Percentiles rank a stretch among this genome's conserved stretches.
Conservation (phyloP, 1,284 basidiomycete species). For the Ganoderma sp. region DNA sequence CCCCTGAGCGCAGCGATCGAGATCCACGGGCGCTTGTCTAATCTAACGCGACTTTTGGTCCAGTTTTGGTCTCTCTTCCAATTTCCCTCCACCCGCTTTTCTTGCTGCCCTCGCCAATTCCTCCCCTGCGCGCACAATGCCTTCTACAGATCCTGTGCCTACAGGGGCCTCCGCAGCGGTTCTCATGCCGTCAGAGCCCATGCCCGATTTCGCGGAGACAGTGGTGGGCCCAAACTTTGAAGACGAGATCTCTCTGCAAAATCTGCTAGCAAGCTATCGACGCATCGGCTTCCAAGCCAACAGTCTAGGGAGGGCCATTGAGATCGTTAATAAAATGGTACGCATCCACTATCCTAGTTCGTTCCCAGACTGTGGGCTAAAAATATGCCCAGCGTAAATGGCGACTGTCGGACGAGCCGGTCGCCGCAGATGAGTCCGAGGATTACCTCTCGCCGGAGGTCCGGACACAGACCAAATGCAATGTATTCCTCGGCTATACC, state of each 20-base stretch:
- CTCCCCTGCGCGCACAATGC: constrained; percentile 23
- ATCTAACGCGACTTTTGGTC: neutral
- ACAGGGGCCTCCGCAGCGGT: constrained; percentile 71
- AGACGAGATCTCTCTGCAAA: constrained; percentile 66
- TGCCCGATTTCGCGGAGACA: constrained; percentile 74
- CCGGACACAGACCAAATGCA: constrained; percentile 76
- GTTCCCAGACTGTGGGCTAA: constrained; percentile 15
- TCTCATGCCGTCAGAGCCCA: constrained; percentile 77
- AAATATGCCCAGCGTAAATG: constrained; percentile 65
- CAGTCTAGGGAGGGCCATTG: constrained; percentile 87
- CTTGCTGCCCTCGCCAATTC: constrained; percentile 1
- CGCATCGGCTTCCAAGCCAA: constrained; percentile 97
- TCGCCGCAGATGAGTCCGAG: constrained; percentile 70
- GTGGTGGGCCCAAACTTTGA: constrained; percentile 93
- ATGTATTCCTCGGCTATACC: constrained; percentile 96
- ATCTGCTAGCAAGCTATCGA: constrained; percentile 82
- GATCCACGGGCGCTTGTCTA: constrained; percentile 17
- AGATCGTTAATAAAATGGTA: constrained; percentile 92
- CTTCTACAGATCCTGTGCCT: constrained; percentile 49
- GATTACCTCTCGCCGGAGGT: constrained; percentile 63
- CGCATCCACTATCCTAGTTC: constrained; percentile 6
- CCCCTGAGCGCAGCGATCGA: constrained; percentile 22
- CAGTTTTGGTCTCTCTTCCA: neutral
- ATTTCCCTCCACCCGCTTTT: neutral
- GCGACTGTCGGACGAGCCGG: constrained; percentile 83